Evolutionary conservation across 2,329 filamentous ascomycete species (phyloP).

Genomic region (Arthrobotrys musiformis): DNA sequence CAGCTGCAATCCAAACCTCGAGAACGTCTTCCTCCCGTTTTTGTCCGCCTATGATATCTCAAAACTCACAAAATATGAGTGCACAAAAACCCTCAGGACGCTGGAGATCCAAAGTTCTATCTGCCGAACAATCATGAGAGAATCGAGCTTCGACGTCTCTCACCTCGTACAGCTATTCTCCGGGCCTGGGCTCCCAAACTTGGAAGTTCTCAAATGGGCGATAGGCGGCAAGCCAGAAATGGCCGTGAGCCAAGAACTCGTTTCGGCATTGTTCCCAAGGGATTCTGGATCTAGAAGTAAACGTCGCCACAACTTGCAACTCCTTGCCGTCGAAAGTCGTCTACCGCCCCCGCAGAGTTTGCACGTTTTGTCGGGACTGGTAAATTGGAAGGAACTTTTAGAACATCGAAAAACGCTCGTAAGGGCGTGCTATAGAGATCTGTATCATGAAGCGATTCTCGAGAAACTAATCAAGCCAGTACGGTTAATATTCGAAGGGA

Average conservation of each 20-base stretch:
- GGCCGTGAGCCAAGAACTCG: slow-evolving; percentile 25
- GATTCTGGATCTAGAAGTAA: neutral
- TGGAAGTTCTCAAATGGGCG: slow-evolving; percentile 45
- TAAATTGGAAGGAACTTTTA: slow-evolving; percentile 39
- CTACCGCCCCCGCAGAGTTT: slow-evolving; percentile 35
- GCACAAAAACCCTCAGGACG: slow-evolving; percentile 40
- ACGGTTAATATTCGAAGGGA: slow-evolving; percentile 10
- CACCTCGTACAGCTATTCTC: slow-evolving; percentile 29
- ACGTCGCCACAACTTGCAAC: slow-evolving; percentile 34
- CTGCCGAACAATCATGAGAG: slow-evolving; percentile 41
- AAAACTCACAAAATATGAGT: slow-evolving; percentile 24
- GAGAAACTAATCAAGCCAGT: slow-evolving; percentile 24
- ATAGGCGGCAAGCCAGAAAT: slow-evolving; percentile 42
- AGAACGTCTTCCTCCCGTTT: slow-evolving; percentile 48
- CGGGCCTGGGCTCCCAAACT: slow-evolving; percentile 37
- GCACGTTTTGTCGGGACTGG: slow-evolving; percentile 33
- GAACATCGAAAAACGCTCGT: slow-evolving; percentile 20
- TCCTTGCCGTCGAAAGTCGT: slow-evolving; percentile 46
- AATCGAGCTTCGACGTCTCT: slow-evolving; percentile 42
- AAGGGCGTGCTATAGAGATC: slow-evolving; percentile 20
- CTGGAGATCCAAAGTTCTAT: slow-evolving; percentile 50
- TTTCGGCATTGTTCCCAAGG: slow-evolving; percentile 17
- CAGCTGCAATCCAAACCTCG: slow-evolving; percentile 38
- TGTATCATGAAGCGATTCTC: neutral
- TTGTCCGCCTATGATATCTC: slow-evolving; percentile 35